Conservation (phyloP, 768 basidiomycete genomes). For the Suillus plorans region DNA sequence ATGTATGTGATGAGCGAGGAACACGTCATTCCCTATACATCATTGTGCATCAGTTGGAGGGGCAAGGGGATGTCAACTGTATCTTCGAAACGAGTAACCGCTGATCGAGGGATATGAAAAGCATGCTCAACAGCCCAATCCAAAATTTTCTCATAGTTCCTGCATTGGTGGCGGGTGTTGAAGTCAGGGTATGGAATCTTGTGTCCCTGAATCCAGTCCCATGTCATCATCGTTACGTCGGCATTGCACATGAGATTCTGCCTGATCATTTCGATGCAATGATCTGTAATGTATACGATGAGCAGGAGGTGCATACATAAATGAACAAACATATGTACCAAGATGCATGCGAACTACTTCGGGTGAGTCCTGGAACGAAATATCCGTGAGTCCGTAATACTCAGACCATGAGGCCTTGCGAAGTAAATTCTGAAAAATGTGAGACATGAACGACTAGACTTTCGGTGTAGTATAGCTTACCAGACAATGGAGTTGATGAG, state of each 20-base stretch:
- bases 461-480: background rate
- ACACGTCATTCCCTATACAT: background rate
- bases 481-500: constrained; percentile 12
- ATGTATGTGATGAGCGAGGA: background rate
- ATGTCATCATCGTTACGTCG: constrained; percentile 10
- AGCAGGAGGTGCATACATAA: background rate
- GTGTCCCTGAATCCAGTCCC: constrained; percentile 11
- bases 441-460: background rate
- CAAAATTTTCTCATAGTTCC: background rate
- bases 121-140: background rate
- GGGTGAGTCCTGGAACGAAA: constrained; percentile 4
- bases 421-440: constrained; percentile 6
- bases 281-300: background rate
- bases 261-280: constrained; percentile 10
- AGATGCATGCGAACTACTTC: constrained; percentile 8
- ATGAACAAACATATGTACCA: background rate
- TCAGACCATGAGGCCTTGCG: constrained; percentile 8
- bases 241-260: constrained; percentile 14
- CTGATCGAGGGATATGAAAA: background rate
- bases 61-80: background rate
- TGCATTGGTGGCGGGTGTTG: constrained; percentile 3
- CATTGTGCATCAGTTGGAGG: background rate
- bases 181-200: background rate
- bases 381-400: constrained; percentile 4
- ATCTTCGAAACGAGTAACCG: background rate